Base-by-base conservation (phyloP, 176 grass and related monocot species). In the Cenchrus purpureus region DNA sequence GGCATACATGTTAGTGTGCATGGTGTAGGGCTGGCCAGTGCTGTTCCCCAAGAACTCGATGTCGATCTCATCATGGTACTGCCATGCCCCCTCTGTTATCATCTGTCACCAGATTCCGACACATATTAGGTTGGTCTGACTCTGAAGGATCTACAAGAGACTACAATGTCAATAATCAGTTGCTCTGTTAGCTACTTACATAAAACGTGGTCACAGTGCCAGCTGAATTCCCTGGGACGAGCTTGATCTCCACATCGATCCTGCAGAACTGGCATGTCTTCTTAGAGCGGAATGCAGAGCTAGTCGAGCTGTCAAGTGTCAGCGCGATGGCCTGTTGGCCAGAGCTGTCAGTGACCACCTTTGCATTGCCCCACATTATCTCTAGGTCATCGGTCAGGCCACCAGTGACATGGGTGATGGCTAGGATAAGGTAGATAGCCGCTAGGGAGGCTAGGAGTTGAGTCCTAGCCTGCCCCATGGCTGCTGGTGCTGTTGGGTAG, bases 1-100 rank as follows among this genome's bases (percentile, higher is more conserved):
- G 68, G 78, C 89, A 22, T 91, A 97, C 65, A 97, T 46, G 81
- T 97, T 97, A 56, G 94, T 97, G 87, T 97, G 94, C 80, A 97
- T 46, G 16, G 88, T 87, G 57, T 88, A 97, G 12, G 94, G 94
- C 45, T 91, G 50, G 20, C 89, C 86, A 4, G 52, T 89, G 62
- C 77, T 42, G 77, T 96, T 96, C 42, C 94, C 94, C 57, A 93
- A 49, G 62, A 96, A 96, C 52, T 96, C 91, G 9, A 96, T 78
- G 80, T 96, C 94, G 25, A 96, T 87, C 74, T 96, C 94, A 28
- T 93, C 86, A 71, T 96, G 94, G 71, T 17, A 66, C 8, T 81
- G 74, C 82, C 78, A 89, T 3, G 52, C 17, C 7, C 62, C 84
- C 22, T 83, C 59, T 2, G 88, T 76, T 62, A 92, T 88, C 65